Evolutionary conservation across 2,329 filamentous ascomycete species (phyloP), one percentile per base, ranked within the genome.

Genomic region (Hysterium pulicare): DNA sequence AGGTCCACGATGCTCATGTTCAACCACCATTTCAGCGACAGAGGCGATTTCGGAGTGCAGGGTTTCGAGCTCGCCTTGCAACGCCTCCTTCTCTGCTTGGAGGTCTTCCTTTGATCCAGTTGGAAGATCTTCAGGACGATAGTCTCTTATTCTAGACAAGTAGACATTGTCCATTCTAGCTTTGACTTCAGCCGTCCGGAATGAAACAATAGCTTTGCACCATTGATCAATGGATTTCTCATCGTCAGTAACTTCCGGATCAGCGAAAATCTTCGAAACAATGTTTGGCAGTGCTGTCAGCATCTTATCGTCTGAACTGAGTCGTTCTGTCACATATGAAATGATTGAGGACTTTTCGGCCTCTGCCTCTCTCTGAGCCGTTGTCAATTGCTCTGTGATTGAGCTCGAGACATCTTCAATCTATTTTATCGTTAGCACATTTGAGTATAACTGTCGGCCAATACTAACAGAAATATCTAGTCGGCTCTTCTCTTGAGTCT

Each of bases 1-100:
- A 0, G 84, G 83, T 45, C 80, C 76, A 4, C 84, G 71, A 50
- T 83, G 76, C 56, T 86, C 81, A 52, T 84, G 78, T 50, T 87
- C 82, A 1, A 83, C 74, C 0, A 83, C 80, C 79, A 88, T 87
- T 48, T 85, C 79, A 5, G 83, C 78, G 2, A 88, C 81, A 0
- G 83, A 79, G 0, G 84, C 68, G 31, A 88, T 82, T 57, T 88
- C 85, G 0, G 81, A 71, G 51, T 85, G 83, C 3, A 88, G 69
- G 4, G 82, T 85, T 50, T 86, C 82, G 1, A 88, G 70, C 55
- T 87, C 84, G 23, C 78, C 76, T 53, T 83, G 77, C 2, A 85
- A 59, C 2, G 74, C 74, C 5, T 66, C 65, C 19, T 77, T 73
- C 19, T 78, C 75, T 3, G 74, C 71, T 11, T 66, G 68, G 8